Conservation (phyloP, 768 basidiomycete genomes). For the Kwoniella dendrophila region DNA sequence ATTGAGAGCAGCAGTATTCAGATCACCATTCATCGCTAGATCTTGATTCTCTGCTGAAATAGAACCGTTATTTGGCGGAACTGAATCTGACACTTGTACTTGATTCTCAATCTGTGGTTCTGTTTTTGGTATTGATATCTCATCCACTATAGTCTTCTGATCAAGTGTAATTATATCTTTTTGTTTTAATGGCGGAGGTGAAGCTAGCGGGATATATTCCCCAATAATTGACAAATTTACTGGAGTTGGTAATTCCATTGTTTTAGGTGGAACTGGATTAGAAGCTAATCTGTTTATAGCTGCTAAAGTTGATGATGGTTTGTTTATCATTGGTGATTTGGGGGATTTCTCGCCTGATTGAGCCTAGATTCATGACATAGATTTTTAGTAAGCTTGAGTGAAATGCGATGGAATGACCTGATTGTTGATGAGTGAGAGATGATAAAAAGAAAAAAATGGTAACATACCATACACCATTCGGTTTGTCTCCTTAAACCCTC, state of each 20-base stretch:
- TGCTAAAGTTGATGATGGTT: conserved; percentile 9
- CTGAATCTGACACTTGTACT: not conserved
- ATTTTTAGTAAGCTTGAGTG: too few relatives aligned
- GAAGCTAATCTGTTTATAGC: conserved; percentile 10
- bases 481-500: conserved; percentile 16
- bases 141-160: not conserved
- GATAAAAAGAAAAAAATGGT: too few relatives aligned
- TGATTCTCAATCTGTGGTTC: not conserved
- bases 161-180: not conserved
- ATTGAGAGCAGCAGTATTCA: too few relatives aligned
- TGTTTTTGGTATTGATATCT: not conserved
- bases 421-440: too few relatives aligned
- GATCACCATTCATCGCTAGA: too few relatives aligned
- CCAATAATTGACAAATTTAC: conserved; percentile 7
- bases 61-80: too few relatives aligned
- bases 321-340: not conserved
- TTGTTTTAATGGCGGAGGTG: not conserved
- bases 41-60: too few relatives aligned
- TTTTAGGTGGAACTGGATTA: conserved; percentile 5
- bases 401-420: too few relatives aligned
- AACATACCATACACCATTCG: conserved; percentile 21
- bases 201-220: not conserved
- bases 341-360: conserved; percentile 7
- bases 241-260: conserved; percentile 15
- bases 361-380: too few relatives aligned